phyloP scores from a whole-genome alignment of 1,284 basidiomycete genomes.

The Filobasidium uniguttulatum region DNA sequence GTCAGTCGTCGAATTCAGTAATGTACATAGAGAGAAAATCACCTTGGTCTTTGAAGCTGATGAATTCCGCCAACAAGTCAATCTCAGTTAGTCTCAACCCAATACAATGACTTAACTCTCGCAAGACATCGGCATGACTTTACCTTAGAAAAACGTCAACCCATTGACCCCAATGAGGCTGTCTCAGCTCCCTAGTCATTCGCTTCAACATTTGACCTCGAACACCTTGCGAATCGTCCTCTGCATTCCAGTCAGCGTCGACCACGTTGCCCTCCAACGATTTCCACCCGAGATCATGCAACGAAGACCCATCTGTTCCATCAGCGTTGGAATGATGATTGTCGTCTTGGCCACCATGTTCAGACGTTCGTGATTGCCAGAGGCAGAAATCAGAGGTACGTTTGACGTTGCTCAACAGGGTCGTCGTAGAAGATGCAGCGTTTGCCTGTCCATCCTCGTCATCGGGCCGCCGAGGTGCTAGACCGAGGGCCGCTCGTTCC shows the following conservation, averaged over 20 bases:
- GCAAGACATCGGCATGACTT: neutral
- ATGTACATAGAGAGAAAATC: neutral
- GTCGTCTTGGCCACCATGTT: conserved; percentile 1
- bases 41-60: conserved; percentile 1
- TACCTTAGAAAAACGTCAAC: conserved; percentile 15
- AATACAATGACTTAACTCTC: too few species aligned
- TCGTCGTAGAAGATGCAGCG: neutral
- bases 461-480: neutral
- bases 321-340: neutral
- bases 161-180: conserved; percentile 11
- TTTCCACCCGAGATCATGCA: conserved; percentile 3
- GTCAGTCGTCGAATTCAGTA: neutral
- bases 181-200: conserved; percentile 7
- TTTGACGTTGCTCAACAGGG: neutral
- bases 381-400: conserved; percentile 9
- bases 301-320: neutral
- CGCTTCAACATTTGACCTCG: conserved; percentile 2
- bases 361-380: conserved; percentile 5
- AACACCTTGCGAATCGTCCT: conserved; percentile 1
- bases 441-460: neutral
- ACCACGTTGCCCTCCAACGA: conserved; percentile 5
- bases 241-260: neutral
- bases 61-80: neutral
- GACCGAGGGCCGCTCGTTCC: conserved; percentile 2
- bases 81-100: too few species aligned